Conservation (phyloP, 106 monocot species). For the Narthecium ossifragum region DNA sequence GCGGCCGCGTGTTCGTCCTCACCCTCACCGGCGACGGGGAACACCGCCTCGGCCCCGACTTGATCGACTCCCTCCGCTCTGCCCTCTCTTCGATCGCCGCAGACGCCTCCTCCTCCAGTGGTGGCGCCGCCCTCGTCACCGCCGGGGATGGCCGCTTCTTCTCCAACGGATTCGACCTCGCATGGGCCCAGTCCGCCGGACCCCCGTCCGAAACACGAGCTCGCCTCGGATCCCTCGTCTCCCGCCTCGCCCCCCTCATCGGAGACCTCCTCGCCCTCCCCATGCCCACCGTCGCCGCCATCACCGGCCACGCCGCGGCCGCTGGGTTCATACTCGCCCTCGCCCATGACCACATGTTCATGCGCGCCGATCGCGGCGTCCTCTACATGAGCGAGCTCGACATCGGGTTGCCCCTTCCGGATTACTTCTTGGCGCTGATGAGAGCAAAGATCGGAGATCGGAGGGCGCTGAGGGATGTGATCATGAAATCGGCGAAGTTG, state of each 20-base stretch:
- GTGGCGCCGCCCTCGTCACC: conserved; percentile 44
- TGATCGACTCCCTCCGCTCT: conserved; percentile 28
- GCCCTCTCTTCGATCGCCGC: conserved; percentile 39
- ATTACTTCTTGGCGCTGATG: conserved; percentile 29
- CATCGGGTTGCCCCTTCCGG: conserved; percentile 21
- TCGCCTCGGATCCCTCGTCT: conserved; percentile 24
- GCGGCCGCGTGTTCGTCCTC: conserved; percentile 53
- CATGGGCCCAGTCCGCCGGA: conserved; percentile 30
- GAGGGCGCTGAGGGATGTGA: conserved; percentile 17
- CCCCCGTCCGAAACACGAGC: conserved; percentile 20
- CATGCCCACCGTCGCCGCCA: conserved; percentile 61
- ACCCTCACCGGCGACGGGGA: conserved; percentile 59
- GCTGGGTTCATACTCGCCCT: conserved; percentile 57
- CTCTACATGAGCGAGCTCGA: conserved; percentile 62
- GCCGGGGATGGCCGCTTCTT: conserved; percentile 55
- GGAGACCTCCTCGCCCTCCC: conserved; percentile 53
- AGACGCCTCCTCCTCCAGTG: conserved; percentile 11
- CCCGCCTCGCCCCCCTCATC: conserved; percentile 23
- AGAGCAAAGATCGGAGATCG: conserved; percentile 37
- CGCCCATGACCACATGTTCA: conserved; percentile 37
- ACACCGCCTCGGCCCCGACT: conserved; percentile 44
- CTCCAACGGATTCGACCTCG: conserved; percentile 80
- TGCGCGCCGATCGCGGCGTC: conserved; percentile 49
- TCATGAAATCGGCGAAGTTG: no score
- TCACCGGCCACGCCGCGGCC: conserved; percentile 61